phyloP scores from a whole-genome alignment of 192 early-diverging fungal genomes.

The Jimgerdemannia lactiflua region DNA sequence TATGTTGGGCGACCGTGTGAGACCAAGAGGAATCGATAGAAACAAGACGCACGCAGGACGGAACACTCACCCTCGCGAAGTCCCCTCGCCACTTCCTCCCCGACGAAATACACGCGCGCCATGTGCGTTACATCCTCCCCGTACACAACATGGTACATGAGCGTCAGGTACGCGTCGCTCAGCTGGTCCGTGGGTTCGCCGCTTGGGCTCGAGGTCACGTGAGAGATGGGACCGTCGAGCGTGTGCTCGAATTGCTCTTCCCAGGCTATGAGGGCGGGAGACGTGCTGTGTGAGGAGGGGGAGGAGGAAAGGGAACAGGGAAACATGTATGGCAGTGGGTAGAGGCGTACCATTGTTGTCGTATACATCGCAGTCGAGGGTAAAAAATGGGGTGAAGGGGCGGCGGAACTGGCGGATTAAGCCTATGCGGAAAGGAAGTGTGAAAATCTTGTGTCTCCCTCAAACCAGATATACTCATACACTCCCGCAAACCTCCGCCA shows the following conservation, averaged over 20 bases:
- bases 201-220: constrained; percentile 2
- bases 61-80: no score
- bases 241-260: constrained; percentile 11
- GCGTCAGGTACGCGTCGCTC: not conserved
- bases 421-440: not conserved
- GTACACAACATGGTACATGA: not conserved
- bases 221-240: constrained; percentile 20
- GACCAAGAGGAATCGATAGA: not conserved
- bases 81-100: not conserved
- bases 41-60: no score
- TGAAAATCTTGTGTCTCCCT: no score
- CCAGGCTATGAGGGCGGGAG: constrained; percentile 8
- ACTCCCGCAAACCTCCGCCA: not conserved
- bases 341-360: not conserved
- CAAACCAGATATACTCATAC: no score
- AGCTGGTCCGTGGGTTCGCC: not conserved
- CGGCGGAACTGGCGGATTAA: not conserved
- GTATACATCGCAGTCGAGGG: not conserved
- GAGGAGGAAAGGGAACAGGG: not conserved
- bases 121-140: not conserved
- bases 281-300: not conserved
- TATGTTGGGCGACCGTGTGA: not conserved
- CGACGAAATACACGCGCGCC: not conserved
- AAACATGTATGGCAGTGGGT: not conserved
- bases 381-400: not conserved